Evolutionary conservation across 805 yeast species (phyloP), one percentile per base, ranked within the genome.

Genomic region (Cephaloascus albidus): DNA sequence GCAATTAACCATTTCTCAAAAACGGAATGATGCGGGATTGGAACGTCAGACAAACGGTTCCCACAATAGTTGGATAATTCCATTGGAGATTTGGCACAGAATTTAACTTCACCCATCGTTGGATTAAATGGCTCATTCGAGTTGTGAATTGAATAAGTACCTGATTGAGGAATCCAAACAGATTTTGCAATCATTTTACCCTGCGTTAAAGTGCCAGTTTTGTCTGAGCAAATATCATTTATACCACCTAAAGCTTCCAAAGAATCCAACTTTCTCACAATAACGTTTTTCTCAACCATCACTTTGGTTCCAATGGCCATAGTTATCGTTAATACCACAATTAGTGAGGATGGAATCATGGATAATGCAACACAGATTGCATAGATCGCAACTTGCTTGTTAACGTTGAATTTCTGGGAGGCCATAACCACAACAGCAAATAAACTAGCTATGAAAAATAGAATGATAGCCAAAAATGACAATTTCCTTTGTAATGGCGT

Each of bases 361-460:
- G 89, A 77, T 36, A 83, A 63, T 0, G 84, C 85, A 36, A 84
- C 89, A 62, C 94, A 86, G 51, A 87, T 81, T 19, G 96, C 95
- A 54, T 86, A 86, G 37, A 86, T 78, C 12, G 94, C 95, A 30
- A 86, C 93, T 48, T 85, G 87, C 41, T 70, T 74, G 47, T 76
- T 78, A n/a, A 86, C 95, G 10, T 63, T 51, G 58, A 85, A 78
- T 43, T 72, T 72, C 59, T 86, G 94, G 8, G 93, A 76, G 2
- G 80, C 94, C 94, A 86, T 82, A 3, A 85, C 94, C 16, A 87
- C 76, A 41, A 87, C 78, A 1, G 95, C 95, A 53, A 85, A 81
- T 1, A 87, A 48, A n/a, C 86, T 93, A 4, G 96, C 95, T 36
- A 86, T 63, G 49, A 69, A 68, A 47, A 86, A 85, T 36, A 87